Percentiles rank a stretch among this genome's conserved stretches.
Evolutionary conservation across 2,329 filamentous ascomycete species (phyloP).

Genomic region (Calonectria henricotiae): DNA sequence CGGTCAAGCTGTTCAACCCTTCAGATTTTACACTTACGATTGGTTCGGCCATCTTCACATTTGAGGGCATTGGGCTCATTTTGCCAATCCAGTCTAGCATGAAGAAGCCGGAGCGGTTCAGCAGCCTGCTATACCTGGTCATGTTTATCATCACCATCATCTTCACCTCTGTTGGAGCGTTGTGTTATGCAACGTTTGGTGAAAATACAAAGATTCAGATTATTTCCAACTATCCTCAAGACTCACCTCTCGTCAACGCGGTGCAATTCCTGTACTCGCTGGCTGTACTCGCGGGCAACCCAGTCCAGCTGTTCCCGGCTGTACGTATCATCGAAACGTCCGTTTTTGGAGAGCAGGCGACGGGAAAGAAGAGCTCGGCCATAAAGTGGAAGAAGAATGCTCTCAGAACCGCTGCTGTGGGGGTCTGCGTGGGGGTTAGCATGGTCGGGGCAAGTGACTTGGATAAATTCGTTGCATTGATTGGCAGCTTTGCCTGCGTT

Average conservation of each 20-base stretch:
- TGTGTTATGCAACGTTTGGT: slow-evolving; percentile 84
- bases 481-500: slow-evolving; percentile 82
- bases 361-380: slow-evolving; percentile 74
- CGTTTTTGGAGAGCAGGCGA: slow-evolving; percentile 77
- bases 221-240: slow-evolving; percentile 83
- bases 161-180: slow-evolving; percentile 80
- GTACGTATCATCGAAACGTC: slow-evolving; percentile 80
- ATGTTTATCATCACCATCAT: slow-evolving; percentile 83
- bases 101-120: slow-evolving; percentile 79
- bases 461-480: slow-evolving; percentile 83
- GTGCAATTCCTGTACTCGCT: slow-evolving; percentile 83
- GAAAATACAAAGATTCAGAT: slow-evolving; percentile 79
- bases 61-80: slow-evolving; percentile 84
- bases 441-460: slow-evolving; percentile 78
- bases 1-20: slow-evolving; percentile 80
- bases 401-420: slow-evolving; percentile 72
- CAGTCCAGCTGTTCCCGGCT: slow-evolving; percentile 83
- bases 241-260: slow-evolving; percentile 80
- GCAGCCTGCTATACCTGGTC: slow-evolving; percentile 76
- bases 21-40: slow-evolving; percentile 79
- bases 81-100: slow-evolving; percentile 84
- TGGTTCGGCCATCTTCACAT: slow-evolving; percentile 83
- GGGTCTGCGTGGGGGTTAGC: slow-evolving; percentile 74
- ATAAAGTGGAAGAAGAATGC: slow-evolving; percentile 86
- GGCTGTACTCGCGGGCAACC: slow-evolving; percentile 81